phyloP scores from a whole-genome alignment of 352 stramenopile species.

The Pythium volutum region DNA sequence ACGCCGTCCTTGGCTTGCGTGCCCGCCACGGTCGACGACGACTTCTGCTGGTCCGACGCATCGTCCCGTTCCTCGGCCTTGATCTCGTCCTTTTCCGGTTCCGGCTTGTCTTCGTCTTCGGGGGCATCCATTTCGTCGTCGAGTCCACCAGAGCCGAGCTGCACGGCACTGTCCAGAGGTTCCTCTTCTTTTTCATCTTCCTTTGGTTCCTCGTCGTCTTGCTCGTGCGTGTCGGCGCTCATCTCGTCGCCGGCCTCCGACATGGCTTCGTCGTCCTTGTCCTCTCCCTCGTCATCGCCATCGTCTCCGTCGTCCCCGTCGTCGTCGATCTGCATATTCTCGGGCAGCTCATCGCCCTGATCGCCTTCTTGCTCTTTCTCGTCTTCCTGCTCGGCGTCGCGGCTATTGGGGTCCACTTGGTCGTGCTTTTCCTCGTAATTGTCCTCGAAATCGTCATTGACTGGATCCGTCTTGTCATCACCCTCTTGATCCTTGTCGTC shows the following conservation, averaged over 20 bases:
- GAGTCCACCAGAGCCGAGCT: constrained; percentile 65
- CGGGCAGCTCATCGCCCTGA: constrained; percentile 66
- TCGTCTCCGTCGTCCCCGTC: constrained; percentile 45
- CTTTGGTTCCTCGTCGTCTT: constrained; percentile 56
- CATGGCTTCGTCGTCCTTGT: constrained; percentile 57
- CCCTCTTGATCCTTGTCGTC: constrained; percentile 61
- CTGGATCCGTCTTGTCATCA: constrained; percentile 63
- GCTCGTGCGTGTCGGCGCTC: constrained; percentile 34
- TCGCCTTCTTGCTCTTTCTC: constrained; percentile 45
- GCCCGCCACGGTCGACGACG: constrained; percentile 49
- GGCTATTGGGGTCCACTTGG: constrained; percentile 36
- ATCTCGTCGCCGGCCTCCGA: constrained; percentile 40
- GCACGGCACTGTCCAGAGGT: constrained; percentile 57
- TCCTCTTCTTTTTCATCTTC: constrained; percentile 73
- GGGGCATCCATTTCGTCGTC: constrained; percentile 56
- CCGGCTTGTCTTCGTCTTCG: constrained; percentile 50
- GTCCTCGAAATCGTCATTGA: constrained; percentile 79
- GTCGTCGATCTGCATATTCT: constrained; percentile 89
- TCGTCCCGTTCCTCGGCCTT: constrained; percentile 59
- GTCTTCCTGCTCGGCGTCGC: constrained; percentile 49
- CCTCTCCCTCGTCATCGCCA: constrained; percentile 29
- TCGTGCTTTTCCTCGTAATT: constrained; percentile 54
- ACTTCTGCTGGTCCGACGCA: constrained; percentile 47
- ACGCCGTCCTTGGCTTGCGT: constrained; percentile 84
- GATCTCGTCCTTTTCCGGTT: constrained; percentile 58